Conservation (phyloP, 495 filamentous ascomycete genomes). For the Lentithecium fluviatile region DNA sequence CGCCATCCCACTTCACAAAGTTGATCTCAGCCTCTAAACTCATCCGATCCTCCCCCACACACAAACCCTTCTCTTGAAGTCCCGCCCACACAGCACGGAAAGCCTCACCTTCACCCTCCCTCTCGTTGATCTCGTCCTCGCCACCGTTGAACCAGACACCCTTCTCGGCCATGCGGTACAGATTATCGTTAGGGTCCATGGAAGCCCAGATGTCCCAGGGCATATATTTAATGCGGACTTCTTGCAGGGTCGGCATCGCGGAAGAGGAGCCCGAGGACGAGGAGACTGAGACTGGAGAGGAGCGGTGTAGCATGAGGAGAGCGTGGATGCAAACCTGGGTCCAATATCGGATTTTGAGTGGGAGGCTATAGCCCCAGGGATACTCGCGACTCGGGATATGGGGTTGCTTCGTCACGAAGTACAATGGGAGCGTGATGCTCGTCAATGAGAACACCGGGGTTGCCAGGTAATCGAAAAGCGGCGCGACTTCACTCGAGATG, state of each 20-base stretch:
- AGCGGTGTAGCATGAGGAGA: constrained; percentile 18
- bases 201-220: constrained; percentile 25
- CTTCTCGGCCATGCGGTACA: constrained; percentile 11
- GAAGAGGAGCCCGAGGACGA: background rate
- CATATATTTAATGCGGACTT: constrained; percentile 26
- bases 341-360: constrained; percentile 26
- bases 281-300: background rate
- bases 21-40: constrained; percentile 9
- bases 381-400: background rate
- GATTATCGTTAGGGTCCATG: constrained; percentile 22
- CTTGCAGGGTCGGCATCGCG: constrained; percentile 6
- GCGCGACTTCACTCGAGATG: constrained; percentile 17
- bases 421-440: constrained; percentile 29
- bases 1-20: constrained; percentile 22
- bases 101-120: constrained; percentile 18
- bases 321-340: constrained; percentile 18
- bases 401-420: constrained; percentile 15
- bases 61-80: constrained; percentile 4
- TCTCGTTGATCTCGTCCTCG: constrained; percentile 3
- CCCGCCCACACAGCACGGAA: constrained; percentile 21
- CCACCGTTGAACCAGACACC: constrained; percentile 19
- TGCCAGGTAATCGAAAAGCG: constrained; percentile 27
- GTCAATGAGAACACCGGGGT: constrained; percentile 14
- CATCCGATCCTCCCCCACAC: background rate
- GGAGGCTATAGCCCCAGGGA: constrained; percentile 3